Conservation (phyloP, 2,329 filamentous ascomycete genomes). For the Dactylellina cionopaga region DNA sequence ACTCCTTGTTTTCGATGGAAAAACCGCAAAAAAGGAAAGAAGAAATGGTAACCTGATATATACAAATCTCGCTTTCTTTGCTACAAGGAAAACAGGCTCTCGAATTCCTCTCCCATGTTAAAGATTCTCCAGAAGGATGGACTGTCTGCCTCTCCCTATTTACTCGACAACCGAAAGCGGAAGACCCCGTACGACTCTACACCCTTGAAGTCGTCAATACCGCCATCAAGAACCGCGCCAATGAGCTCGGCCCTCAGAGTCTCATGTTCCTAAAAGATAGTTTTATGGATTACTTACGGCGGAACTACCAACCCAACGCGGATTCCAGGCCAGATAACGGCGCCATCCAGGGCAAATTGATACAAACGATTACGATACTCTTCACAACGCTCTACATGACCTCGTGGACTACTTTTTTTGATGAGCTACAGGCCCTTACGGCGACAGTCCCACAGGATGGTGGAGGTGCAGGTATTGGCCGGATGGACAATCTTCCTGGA, state of each 20-base stretch:
- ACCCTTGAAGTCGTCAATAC: conserved; percentile 93
- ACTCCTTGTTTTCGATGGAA: not conserved
- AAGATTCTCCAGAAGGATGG: conserved; percentile 85
- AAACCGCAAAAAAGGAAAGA: not conserved
- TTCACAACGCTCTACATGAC: conserved; percentile 87
- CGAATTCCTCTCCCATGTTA: conserved; percentile 80
- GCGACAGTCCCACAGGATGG: conserved; percentile 45
- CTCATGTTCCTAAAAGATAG: conserved; percentile 81
- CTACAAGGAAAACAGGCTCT: conserved; percentile 65
- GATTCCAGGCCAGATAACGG: conserved; percentile 73
- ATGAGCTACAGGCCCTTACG: conserved; percentile 85
- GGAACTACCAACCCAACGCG: conserved; percentile 64
- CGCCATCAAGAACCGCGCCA: conserved; percentile 67
- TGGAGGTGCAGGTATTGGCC: conserved; percentile 63
- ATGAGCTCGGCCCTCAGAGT: conserved; percentile 63
- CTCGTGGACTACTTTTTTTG: conserved; percentile 88
- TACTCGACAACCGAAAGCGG: conserved; percentile 76
- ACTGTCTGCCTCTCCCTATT: conserved; percentile 89
- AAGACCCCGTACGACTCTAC: conserved; percentile 87
- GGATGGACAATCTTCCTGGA: conserved; percentile 76
- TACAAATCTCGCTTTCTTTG: conserved; percentile 1
- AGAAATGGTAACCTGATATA: conserved; percentile 8
- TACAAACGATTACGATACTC: conserved; percentile 92
- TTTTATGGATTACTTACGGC: conserved; percentile 80
- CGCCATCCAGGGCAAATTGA: conserved; percentile 93